phyloP scores from a whole-genome alignment of 2,329 filamentous ascomycete genomes.

The Fusarium ramigenum region DNA sequence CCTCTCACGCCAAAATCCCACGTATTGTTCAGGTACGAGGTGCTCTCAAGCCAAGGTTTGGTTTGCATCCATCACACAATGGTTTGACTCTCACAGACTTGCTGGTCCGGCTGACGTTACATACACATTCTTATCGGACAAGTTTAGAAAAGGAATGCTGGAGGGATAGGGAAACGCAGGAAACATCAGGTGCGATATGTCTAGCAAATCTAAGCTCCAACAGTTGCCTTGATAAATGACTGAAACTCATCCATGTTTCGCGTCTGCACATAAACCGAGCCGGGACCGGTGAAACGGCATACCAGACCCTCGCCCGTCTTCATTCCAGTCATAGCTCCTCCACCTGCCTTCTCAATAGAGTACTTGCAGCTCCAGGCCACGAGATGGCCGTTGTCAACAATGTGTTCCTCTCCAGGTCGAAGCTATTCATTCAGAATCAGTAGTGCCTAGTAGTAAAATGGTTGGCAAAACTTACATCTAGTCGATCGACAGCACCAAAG shows the following conservation, averaged over 20 bases:
- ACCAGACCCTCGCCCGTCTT: background rate
- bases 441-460: accelerated
- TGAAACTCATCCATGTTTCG: background rate
- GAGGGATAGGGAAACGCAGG: no score
- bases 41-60: no score
- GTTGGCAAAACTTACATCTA: background rate
- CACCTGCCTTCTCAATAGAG: background rate
- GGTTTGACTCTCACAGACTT: no score
- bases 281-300: background rate
- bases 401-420: background rate
- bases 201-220: background rate
- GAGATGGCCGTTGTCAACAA: background rate
- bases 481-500: background rate
- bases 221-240: background rate
- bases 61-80: no score
- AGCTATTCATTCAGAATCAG: background rate
- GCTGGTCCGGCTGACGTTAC: no score
- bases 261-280: background rate
- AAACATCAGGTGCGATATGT: no score
- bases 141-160: no score
- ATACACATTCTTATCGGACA: no score
- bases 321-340: background rate
- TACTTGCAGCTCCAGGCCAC: background rate
- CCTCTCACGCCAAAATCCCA: no score
- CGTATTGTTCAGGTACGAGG: no score